Evolutionary conservation across 2,329 filamentous ascomycete genomes (phyloP), one percentile per base, ranked within the genome.

Genomic region (Nemania abortiva): DNA sequence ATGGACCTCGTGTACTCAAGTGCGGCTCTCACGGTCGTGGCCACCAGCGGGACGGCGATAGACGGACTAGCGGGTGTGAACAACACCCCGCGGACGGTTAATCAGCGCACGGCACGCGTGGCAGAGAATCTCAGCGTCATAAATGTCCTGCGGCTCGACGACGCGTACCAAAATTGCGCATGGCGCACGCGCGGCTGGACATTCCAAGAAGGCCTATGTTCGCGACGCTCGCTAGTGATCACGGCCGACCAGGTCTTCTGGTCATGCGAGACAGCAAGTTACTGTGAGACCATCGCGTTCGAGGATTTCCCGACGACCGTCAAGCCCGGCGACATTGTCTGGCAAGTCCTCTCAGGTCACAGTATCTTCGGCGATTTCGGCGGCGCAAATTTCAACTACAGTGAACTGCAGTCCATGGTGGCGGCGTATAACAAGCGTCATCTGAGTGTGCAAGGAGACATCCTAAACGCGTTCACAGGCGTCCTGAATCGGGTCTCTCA

Each of bases 1-100:
- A 78, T 78, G 76, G 74, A 76, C 15, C 64, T 72, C 1, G 56
- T 76, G 3, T 78, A 76, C 50, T 70, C 72, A 11, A 55, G 66
- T 10, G 74, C 76, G 9, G 63, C 57, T 0, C 52, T 77, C 15
- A 76, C 75, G 0, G 72, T 77, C n/a, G 68, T 76, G 2, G 75
- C 74, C 0, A 64, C 74, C 1, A 64, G 64, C n/a, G 72, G 72
- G 5, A 65, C 69, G 1, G 63, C 72, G 1, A 2, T 31, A 6
- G 72, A 71, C 15, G 72, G 72, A 3, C 52, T 74, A 3, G 31
- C 69, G 1, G 70, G 72, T 0, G 57, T 74, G 1, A 70, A 71
- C n/a, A 50, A 55, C 6, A 69, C 70, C 1, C 27, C 60, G 2
- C 65, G 70, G 9, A 50, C 2, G 3, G 65, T 66, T 4, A 42